A percentile compares a stretch with the other conserved stretches of the same genome.
These are phyloP conservation scores for Paraconiothyrium sp. DNA, from an alignment of 2,329 filamentous ascomycete species.

Conservation along the genomic window DNA sequence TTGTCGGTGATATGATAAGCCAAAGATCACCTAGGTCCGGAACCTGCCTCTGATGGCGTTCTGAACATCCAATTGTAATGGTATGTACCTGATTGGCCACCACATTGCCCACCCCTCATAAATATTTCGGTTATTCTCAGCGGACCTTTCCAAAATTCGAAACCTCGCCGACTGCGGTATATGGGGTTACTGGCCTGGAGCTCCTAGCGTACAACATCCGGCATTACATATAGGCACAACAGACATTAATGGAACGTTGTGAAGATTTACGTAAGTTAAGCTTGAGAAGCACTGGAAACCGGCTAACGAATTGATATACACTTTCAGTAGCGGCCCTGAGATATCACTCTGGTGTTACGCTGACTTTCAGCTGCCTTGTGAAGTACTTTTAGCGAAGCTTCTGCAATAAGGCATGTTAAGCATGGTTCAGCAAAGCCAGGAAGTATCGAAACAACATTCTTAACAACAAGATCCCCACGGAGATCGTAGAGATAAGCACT, in stretches of 20 bases:
- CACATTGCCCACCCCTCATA: conserved; percentile 51
- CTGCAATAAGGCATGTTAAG: conserved; percentile 52
- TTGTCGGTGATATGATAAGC: too few relatives aligned
- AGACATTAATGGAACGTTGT: conserved; percentile 49
- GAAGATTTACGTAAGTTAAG: conserved; percentile 41
- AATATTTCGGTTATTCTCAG: too few relatives aligned
- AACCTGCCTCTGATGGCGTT: too few relatives aligned
- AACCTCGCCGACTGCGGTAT: conserved; percentile 18
- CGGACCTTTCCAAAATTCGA: too few relatives aligned
- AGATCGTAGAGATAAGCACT: conserved; percentile 52
- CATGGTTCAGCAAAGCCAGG: conserved; percentile 52
- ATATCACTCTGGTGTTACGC: conserved; percentile 53
- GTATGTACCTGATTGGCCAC: conserved; percentile 47
- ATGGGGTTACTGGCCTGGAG: conserved; percentile 38
- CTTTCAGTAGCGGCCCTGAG: conserved; percentile 47
- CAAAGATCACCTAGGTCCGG: too few relatives aligned
- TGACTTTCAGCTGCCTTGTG: conserved; percentile 49
- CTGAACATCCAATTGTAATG: conserved; percentile 25
- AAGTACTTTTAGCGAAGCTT: conserved; percentile 52
- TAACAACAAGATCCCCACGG: conserved; percentile 43
- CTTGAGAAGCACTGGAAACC: not conserved
- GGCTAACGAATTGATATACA: conserved; percentile 33
- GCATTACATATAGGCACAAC: conserved; percentile 52
- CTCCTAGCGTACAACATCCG: conserved; percentile 49
- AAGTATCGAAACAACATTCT: conserved; percentile 47